phyloP scores from a whole-genome alignment of 1,284 basidiomycete species.

The Sanghuangporus baumii region DNA sequence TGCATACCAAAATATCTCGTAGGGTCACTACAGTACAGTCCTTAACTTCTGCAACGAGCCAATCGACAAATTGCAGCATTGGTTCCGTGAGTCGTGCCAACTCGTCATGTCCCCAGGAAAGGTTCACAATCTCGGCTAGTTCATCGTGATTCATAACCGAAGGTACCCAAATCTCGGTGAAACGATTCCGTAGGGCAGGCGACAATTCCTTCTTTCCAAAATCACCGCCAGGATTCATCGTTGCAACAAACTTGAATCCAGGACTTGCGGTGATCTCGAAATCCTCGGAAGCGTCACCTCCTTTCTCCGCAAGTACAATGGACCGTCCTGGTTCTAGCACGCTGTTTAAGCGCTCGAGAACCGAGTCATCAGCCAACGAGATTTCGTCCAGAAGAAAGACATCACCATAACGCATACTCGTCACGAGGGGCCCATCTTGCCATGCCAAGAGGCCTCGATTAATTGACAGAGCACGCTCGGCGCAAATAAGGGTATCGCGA shows the following conservation, averaged over 20 bases:
- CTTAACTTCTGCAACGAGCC: slow-evolving; percentile 66
- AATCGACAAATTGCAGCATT: slow-evolving; percentile 79
- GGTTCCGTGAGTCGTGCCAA: slow-evolving; percentile 56
- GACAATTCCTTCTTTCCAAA: slow-evolving; percentile 99
- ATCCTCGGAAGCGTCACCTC: slow-evolving; percentile 69
- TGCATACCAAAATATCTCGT: slow-evolving; percentile 82
- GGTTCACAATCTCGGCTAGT: slow-evolving; percentile 74
- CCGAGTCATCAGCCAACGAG: slow-evolving; percentile 96
- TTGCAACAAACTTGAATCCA: slow-evolving; percentile 88
- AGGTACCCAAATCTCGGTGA: slow-evolving; percentile 99
- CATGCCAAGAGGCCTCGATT: slow-evolving; percentile 88
- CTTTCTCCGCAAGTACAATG: slow-evolving; percentile 91
- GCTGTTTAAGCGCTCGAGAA: slow-evolving; percentile 95
- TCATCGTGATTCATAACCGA: slow-evolving; percentile 75
- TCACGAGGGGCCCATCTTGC: slow-evolving; percentile 92
- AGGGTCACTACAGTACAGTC: slow-evolving; percentile 72
- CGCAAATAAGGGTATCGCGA: slow-evolving; percentile 22
- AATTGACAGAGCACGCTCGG: slow-evolving; percentile 23
- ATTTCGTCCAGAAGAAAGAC: slow-evolving; percentile 95
- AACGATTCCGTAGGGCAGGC: slow-evolving; percentile 94
- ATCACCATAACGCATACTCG: slow-evolving; percentile 86
- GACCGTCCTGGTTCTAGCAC: slow-evolving; percentile 90
- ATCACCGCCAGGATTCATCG: slow-evolving; percentile 99
- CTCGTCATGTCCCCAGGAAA: slow-evolving; percentile 61
- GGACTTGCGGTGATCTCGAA: slow-evolving; percentile 61